Evolutionary conservation across 148 eudicot species (phyloP).

Genomic region (Beta vulgaris): DNA sequence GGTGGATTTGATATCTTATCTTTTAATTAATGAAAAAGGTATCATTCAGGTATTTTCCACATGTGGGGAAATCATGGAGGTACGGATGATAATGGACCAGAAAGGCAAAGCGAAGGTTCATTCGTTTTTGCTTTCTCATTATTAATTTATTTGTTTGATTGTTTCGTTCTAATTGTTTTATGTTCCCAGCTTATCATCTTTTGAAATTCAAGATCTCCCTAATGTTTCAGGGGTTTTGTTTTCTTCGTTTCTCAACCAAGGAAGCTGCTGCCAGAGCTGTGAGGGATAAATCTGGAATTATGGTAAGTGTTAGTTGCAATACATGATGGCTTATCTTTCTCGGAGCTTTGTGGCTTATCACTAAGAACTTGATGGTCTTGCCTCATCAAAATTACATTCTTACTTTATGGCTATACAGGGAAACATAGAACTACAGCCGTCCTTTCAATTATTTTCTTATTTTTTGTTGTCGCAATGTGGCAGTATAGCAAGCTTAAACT

Average conservation of each 20-base stretch:
- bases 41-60: constrained; percentile 50
- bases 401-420: not conserved
- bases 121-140: not conserved
- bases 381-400: not conserved
- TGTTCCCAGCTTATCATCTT: not conserved
- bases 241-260: constrained; percentile 53
- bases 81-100: constrained; percentile 58
- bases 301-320: constrained; percentile 35
- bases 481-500: not conserved
- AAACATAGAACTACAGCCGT: not conserved
- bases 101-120: constrained; percentile 52
- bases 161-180: not conserved
- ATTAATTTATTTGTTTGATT: not conserved
- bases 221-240: constrained; percentile 55
- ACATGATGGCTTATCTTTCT: not conserved
- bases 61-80: constrained; percentile 58
- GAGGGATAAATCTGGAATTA: constrained; percentile 51
- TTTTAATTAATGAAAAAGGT: not conserved
- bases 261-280: constrained; percentile 61
- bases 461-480: not conserved
- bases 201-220: not conserved
- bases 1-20: not conserved
- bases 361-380: not conserved
- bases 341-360: not conserved
- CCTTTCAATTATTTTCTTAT: not conserved